These are phyloP conservation scores for Firmiana major DNA, from an alignment of 345 rosid species.

Conservation along the genomic window DNA sequence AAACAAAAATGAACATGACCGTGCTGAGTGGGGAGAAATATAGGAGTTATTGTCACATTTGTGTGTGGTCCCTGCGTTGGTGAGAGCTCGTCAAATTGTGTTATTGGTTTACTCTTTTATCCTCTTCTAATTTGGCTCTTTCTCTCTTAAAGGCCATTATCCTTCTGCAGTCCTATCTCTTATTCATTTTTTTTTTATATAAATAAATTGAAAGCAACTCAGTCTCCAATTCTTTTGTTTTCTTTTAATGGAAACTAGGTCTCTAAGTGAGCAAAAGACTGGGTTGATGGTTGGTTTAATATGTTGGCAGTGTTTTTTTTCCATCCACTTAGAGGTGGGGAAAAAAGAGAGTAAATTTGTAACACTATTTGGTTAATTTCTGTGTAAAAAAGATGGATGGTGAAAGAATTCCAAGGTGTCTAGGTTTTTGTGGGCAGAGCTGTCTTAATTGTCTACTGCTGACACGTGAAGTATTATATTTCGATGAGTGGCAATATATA, in stretches of 20 bases:
- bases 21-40: background rate
- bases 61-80: background rate
- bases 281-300: background rate
- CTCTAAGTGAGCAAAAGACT: background rate
- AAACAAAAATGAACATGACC: background rate
- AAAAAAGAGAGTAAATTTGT: background rate
- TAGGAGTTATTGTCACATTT: background rate
- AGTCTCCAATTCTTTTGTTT: background rate
- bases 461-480: background rate
- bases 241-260: background rate
- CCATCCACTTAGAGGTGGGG: background rate
- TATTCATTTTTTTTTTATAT: background rate
- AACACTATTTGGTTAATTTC: background rate
- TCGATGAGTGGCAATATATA: background rate
- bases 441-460: background rate
- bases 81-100: background rate
- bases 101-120: conserved; percentile 2
- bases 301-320: background rate
- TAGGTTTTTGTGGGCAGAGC: background rate
- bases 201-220: conserved; percentile 5
- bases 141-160: background rate
- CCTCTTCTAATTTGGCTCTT: background rate
- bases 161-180: background rate
- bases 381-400: background rate
- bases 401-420: background rate